Evolutionary conservation across 2,329 filamentous ascomycete genomes (phyloP).

Genomic region (Fusarium sp.): DNA sequence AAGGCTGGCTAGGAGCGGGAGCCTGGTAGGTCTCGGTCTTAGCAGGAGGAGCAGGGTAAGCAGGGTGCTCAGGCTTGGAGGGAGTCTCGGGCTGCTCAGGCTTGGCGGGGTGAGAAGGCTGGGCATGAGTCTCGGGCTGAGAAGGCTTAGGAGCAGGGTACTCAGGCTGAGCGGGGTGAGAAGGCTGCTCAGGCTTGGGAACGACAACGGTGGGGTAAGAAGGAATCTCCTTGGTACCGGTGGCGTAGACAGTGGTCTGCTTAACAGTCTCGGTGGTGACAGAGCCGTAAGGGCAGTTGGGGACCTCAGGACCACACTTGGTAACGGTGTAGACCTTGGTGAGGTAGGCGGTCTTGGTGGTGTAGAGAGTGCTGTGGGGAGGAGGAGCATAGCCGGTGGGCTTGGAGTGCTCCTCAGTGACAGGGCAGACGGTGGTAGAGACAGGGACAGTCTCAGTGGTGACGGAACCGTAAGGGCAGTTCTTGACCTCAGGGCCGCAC

Average conservation of each 20-base stretch:
- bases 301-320: slow-evolving; percentile 42
- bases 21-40: slow-evolving; percentile 22
- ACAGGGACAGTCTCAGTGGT: slow-evolving; percentile 34
- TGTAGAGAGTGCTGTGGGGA: slow-evolving; percentile 40
- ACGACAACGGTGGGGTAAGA: slow-evolving; percentile 26
- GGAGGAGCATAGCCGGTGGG: slow-evolving; percentile 31
- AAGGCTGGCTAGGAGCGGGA: slow-evolving; percentile 29
- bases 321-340: slow-evolving; percentile 48
- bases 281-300: slow-evolving; percentile 46
- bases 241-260: slow-evolving; percentile 24
- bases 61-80: slow-evolving; percentile 7
- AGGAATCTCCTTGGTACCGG: slow-evolving; percentile 32
- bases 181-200: slow-evolving; percentile 17
- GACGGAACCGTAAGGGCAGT: slow-evolving; percentile 45
- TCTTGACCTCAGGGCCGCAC: slow-evolving; percentile 40
- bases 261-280: slow-evolving; percentile 40
- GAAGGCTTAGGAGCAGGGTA: slow-evolving; percentile 1
- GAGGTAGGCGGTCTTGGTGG: slow-evolving; percentile 45
- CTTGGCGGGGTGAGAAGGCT: slow-evolving; percentile 15
- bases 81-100: slow-evolving; percentile 15
- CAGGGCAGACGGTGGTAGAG: slow-evolving; percentile 9
- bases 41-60: slow-evolving; percentile 17
- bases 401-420: slow-evolving; percentile 23
- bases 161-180: slow-evolving; percentile 13
- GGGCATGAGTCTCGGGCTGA: not conserved